A percentile compares a stretch with the other conserved stretches of the same genome.
phyloP scores from a whole-genome alignment of 768 basidiomycete species.

The Lenzites betulinus region DNA sequence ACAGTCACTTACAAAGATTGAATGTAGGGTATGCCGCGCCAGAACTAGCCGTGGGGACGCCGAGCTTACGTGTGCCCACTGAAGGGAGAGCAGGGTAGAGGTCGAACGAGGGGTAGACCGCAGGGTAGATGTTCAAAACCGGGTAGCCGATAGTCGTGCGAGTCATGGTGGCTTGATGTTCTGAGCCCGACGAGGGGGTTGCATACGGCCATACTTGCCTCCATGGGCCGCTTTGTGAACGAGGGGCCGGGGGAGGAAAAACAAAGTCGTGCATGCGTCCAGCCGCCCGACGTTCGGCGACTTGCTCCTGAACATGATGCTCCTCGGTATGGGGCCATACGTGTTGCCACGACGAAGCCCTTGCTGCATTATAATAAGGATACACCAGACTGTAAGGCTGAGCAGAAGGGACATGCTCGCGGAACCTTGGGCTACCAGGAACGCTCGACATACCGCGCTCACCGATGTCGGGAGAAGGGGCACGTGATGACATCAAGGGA shows the following conservation, averaged over 20 bases:
- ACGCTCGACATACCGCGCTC: conserved; percentile 17
- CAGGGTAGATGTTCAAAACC: conserved; percentile 36
- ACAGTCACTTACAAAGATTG: conserved; percentile 27
- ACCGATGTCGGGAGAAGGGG: conserved; percentile 22
- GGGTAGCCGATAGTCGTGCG: conserved; percentile 13
- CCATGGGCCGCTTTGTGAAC: conserved; percentile 4
- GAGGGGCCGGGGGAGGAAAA: conserved; percentile 5
- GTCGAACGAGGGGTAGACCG: conserved; percentile 42
- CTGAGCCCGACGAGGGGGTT: background rate
- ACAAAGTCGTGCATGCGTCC: conserved; percentile 4
- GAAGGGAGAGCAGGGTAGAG: conserved; percentile 36
- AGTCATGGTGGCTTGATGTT: background rate
- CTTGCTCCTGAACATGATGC: background rate
- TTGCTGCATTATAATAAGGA: conserved; percentile 14
- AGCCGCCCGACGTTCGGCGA: background rate
- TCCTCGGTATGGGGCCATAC: conserved; percentile 14
- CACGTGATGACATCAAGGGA: conserved; percentile 25
- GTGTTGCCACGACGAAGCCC: conserved; percentile 11
- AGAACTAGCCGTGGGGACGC: conserved; percentile 12
- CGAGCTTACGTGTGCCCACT: conserved; percentile 5
- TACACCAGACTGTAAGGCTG: conserved; percentile 7
- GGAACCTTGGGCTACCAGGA: conserved; percentile 9
- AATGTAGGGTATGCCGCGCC: conserved; percentile 38
- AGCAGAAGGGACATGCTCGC: background rate
- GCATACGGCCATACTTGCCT: conserved; percentile 25